Evolutionary conservation across 345 rosid genomes (phyloP), one percentile per base, ranked within the genome.

Genomic region (Garcia nutans): DNA sequence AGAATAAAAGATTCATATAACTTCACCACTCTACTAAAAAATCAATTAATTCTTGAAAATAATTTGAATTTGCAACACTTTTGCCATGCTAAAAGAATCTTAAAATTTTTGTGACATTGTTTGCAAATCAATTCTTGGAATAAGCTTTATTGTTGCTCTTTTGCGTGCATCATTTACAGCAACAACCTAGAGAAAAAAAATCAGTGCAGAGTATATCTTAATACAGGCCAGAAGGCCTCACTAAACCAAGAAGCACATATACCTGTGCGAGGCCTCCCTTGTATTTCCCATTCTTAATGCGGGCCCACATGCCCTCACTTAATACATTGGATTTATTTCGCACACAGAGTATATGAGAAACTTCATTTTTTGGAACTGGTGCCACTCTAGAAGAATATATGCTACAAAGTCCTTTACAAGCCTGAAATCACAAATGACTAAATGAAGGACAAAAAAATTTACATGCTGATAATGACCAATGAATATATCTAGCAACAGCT

Each of bases 191-290:
- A 88, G 44, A 81, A 80, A 64, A 16, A 75, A 55, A 63, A 37
- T 71, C 62, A 80, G 45, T 54, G 50, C 50, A 47, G 24, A 79
- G 47, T 8, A 50, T 56, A 54, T 22, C 24, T 16, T 59, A 50
- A 54, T 26, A 69, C 58, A 22, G 60, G 63, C 58, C 37, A 72
- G 3, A 78, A 69, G 73, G 52, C 64, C 67, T 60, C 56, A 64
- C 20, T 45, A 69, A 67, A 73, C 56, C 57, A 59, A 70, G 16
- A 16, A 64, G 24, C 42, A 76, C 9, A 50, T 1, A 23, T 76
- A 96, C 99, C 97, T 92, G 90, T 28, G 92, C 92, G 68, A 96
- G 84, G 84, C 93, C 99, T 70, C 99, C 99, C 84, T 96, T 93
- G 82, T 96, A 93, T 79, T 81, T 96, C 28, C 99, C 99, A 87